Evolutionary conservation across 331 rosid genomes (phyloP).

Genomic region (Malus hybrid): DNA sequence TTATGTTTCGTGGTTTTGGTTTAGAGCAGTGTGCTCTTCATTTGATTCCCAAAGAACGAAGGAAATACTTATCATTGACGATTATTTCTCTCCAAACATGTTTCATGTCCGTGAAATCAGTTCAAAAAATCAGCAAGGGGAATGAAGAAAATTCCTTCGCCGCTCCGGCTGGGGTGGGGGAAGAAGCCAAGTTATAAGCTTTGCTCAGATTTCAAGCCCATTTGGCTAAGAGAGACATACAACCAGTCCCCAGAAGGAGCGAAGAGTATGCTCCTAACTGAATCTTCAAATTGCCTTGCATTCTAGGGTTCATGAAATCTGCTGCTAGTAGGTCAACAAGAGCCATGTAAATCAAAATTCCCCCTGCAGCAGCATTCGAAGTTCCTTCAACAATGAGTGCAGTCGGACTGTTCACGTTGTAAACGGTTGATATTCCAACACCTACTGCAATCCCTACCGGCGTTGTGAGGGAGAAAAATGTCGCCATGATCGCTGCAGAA

Average conservation of each 20-base stretch:
- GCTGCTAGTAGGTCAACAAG: conserved; percentile 71
- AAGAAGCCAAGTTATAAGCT: background rate
- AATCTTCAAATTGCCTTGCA: conserved; percentile 44
- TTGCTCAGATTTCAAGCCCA: conserved; percentile 38
- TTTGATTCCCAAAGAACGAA: too few relatives aligned
- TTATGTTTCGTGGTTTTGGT: too few relatives aligned
- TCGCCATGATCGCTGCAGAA: conserved; percentile 46
- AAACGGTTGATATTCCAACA: conserved; percentile 37
- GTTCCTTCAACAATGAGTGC: conserved; percentile 53
- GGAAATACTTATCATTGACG: too few relatives aligned
- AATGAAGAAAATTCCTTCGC: background rate
- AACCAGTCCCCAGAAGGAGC: conserved; percentile 64
- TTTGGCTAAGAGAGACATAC: conserved; percentile 54
- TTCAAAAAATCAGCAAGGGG: background rate
- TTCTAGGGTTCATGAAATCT: conserved; percentile 58
- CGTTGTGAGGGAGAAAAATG: conserved; percentile 62
- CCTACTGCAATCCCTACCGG: conserved; percentile 67
- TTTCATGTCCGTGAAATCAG: background rate
- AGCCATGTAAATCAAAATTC: conserved; percentile 71
- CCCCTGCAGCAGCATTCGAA: conserved; percentile 56
- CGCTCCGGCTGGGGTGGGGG: background rate
- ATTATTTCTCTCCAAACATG: too few relatives aligned
- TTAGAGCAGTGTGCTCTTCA: too few relatives aligned
- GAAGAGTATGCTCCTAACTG: conserved; percentile 45
- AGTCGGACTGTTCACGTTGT: conserved; percentile 38